Conservation (phyloP, 208 protist species). For the Leptomonas seymouri region DNA sequence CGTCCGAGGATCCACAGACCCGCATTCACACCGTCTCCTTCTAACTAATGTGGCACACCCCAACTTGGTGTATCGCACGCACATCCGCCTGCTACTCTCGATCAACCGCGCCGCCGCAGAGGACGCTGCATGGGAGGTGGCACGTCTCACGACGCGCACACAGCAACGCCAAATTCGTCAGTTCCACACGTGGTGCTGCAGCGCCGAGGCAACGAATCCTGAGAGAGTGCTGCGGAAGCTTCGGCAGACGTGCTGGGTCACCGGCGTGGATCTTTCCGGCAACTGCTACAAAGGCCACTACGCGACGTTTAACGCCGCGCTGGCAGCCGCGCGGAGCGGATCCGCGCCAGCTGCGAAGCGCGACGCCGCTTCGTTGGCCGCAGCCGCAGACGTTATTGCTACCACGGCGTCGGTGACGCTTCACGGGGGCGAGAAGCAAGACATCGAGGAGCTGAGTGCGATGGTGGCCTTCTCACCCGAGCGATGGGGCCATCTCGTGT, state of each 20-base stretch:
- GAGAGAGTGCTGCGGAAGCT: slow-evolving; percentile 4
- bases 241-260: slow-evolving; percentile 74
- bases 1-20: background rate
- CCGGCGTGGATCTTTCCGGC: slow-evolving; percentile 85
- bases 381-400: background rate
- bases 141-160: slow-evolving; percentile 42
- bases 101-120: slow-evolving; percentile 58
- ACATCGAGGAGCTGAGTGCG: slow-evolving; percentile 53
- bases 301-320: slow-evolving; percentile 42
- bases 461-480: slow-evolving; percentile 76
- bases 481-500: slow-evolving; percentile 85
- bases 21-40: background rate
- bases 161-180: slow-evolving; percentile 49
- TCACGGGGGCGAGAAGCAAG: slow-evolving; percentile 84
- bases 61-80: slow-evolving; percentile 36
- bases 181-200: slow-evolving; percentile 46
- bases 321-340: slow-evolving; percentile 35
- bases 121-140: slow-evolving; percentile 42
- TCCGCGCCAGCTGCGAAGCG: slow-evolving; percentile 6
- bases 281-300: slow-evolving; percentile 86
- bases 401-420: slow-evolving; percentile 57
- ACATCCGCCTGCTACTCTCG: slow-evolving; percentile 82
- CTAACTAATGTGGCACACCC: slow-evolving; percentile 1
- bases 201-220: background rate
- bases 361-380: slow-evolving; percentile 13